Evolutionary conservation across 2,329 filamentous ascomycete genomes (phyloP).

Genomic region (Neofusicoccum parvum): DNA sequence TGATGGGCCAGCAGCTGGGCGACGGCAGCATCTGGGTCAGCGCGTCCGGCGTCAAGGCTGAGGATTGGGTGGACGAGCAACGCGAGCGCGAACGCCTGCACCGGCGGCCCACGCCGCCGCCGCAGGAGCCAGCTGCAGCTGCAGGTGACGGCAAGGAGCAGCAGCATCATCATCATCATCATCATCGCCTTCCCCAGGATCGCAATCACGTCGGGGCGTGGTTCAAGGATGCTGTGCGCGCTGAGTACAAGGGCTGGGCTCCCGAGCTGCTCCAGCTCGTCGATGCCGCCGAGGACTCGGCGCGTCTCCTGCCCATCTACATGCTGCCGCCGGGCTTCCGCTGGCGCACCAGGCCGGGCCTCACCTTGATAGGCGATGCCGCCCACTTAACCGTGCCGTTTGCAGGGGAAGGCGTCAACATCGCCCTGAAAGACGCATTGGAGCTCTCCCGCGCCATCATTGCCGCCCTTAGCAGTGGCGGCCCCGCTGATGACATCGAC

Average conservation of each 20-base stretch:
- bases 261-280: constrained; percentile 33
- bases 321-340: constrained; percentile 43
- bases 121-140: constrained; percentile 22
- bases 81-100: constrained; percentile 1
- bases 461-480: constrained; percentile 25
- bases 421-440: constrained; percentile 40
- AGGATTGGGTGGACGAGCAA: constrained; percentile 28
- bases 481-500: not conserved
- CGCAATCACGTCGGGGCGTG: constrained; percentile 21
- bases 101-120: not conserved
- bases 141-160: not conserved
- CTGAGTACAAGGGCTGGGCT: constrained; percentile 35
- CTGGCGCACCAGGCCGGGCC: constrained; percentile 40
- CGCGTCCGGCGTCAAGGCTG: constrained; percentile 27
- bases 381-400: constrained; percentile 44
- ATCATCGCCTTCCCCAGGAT: not conserved
- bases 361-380: constrained; percentile 46
- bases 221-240: constrained; percentile 23
- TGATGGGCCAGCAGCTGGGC: constrained; percentile 36
- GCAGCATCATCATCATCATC: not conserved
- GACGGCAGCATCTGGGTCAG: constrained; percentile 37
- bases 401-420: constrained; percentile 42
- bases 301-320: constrained; percentile 32
- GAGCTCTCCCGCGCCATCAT: constrained; percentile 38
- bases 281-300: constrained; percentile 27